Evolutionary conservation across 164 flowering plant species (phyloP), one percentile per base, ranked within the genome.

Genomic region (Chloranthus sessilifolius): DNA sequence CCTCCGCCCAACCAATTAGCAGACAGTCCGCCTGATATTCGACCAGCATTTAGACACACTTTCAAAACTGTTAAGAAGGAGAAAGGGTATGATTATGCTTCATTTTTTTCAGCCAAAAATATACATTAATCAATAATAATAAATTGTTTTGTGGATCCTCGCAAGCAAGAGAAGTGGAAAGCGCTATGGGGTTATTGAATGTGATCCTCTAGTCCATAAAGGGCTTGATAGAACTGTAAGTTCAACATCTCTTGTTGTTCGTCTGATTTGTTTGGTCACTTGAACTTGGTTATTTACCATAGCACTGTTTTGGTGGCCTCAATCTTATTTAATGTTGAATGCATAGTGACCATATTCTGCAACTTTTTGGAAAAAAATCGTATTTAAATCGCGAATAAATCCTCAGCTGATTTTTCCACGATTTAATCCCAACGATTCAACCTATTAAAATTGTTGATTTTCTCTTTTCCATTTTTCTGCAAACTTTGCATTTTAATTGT

Each of bases 21-120:
- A 8, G 95, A 83, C 28, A 37, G 64, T 42, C 82, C 88, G 42
- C 96, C 95, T 31, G 96, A 88, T 65, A 60, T 91, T 62, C 77
- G 95, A 17, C 98, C 98, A 55, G 98, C 98, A 47, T 91, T 91
- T 60, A 70, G 59, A 59, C 98, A 91, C 59, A 60, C 47, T 36
- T 64, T 77, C 41, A 91, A 71, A 65, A 63, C 70, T 55, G 43
- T 74, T 31, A 33, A 55, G 43, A 79, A 49, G 57, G 75, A 66
- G 17, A 50, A 73, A 20, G 79, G 83, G 94, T 90, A 62, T 73
- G 74, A 15, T 20, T 60, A 3, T 12, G 15, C 2, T 43, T 38
- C 27, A 38, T 35, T 23, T 29, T n/a, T 16, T 19, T 37, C 28
- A 43, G 16, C 30, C 28, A 25, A 9, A 11, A 17, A 15, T 48